phyloP scores from a whole-genome alignment of 1,284 basidiomycete genomes.

The Ganoderma boninense region DNA sequence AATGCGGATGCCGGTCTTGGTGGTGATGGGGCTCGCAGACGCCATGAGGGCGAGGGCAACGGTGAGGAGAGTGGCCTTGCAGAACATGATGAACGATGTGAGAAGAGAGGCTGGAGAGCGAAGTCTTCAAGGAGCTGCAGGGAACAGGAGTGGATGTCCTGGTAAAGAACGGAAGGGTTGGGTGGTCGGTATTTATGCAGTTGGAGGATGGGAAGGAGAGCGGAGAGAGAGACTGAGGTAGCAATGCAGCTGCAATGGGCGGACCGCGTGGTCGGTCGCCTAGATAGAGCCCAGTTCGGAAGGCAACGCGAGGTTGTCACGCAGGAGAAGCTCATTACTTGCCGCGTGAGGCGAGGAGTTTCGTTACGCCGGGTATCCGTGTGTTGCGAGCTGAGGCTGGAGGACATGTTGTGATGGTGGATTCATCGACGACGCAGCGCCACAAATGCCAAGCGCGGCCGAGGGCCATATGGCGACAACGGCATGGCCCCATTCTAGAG shows the following conservation, averaged over 20 bases:
- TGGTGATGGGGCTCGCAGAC: conserved; percentile 30
- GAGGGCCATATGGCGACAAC: not conserved
- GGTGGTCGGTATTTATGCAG: conserved; percentile 6
- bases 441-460: not conserved
- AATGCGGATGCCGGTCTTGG: conserved; percentile 29
- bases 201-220: not conserved
- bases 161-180: conserved; percentile 15
- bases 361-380: not conserved
- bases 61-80: conserved; percentile 36
- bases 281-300: not conserved
- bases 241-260: not conserved
- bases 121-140: conserved; percentile 20
- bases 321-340: not conserved
- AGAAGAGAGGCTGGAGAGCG: conserved; percentile 17
- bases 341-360: not conserved
- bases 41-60: conserved; percentile 36
- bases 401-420: not conserved
- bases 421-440: not conserved
- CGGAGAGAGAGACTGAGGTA: not conserved
- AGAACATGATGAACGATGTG: conserved; percentile 32
- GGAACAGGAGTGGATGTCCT: conserved; percentile 27
- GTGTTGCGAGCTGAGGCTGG: not conserved
- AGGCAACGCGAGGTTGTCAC: not conserved
- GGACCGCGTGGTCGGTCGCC: conserved; percentile 7
- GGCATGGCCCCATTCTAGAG: not conserved